Evolutionary conservation across 108 stramenopile genomes (phyloP), one percentile per base, ranked within the genome.

Genomic region (Aureococcus anophagefferens): DNA sequence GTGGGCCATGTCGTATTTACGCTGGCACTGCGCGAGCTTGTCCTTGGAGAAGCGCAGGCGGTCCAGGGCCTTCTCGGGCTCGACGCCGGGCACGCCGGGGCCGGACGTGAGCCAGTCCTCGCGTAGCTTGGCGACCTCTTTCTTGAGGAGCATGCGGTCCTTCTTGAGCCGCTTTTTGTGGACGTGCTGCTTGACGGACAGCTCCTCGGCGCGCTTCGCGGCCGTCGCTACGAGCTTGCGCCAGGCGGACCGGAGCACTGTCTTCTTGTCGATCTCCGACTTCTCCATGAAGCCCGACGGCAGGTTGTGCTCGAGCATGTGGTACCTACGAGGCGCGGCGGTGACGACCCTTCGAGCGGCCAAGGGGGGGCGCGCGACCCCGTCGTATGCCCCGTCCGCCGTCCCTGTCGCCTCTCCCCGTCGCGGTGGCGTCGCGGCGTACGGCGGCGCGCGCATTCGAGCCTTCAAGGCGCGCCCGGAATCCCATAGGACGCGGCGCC

Each of bases 181-280:
- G 65, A 75, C 77, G 59, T 81, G 81, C 76, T 94, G 93, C 16
- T 84, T 86, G 37, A 74, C 79, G 46, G 85, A 84, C n/a, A 94
- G 80, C 79, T 91, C 90, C 71, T 90, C 90, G 25, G 86, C 83
- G 32, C 90, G 81, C 30, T 68, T 65, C 46, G 87, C 85, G 35
- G 89, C 79, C 67, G 88, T 86, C 29, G 82, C 77, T 64, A 93
- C 83, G 68, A 94, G 77, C 75, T 85, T 86, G 76, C 90, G 89
- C 93, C 93, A 94, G 69, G 78, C 87, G 35, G 87, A 77, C 44
- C 85, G 85, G 0, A 94, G 81, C 40, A 93, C 88, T 35, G 90
- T 92, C 83, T 91, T 92, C 80, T 92, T 88, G 71, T 93, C 92
- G 67, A 91, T 90, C 78, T 94, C 93, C 51, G 93, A 90, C 68